These are phyloP conservation scores for Neopestalotiopsis clavispora DNA, from an alignment of 2,329 filamentous ascomycete genomes.

Conservation along the genomic window DNA sequence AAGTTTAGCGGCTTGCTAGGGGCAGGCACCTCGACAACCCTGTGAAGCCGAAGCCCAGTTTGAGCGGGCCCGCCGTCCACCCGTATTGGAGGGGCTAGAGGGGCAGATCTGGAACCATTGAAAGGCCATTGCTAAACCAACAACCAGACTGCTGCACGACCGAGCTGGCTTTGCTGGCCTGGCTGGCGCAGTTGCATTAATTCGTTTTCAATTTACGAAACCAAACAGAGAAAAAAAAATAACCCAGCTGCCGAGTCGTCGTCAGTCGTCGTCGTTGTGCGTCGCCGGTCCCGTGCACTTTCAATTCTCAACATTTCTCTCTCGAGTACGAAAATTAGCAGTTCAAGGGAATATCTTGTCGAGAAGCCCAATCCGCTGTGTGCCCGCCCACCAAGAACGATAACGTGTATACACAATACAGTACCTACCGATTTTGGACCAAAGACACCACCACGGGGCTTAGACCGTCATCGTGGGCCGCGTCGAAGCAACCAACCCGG, in stretches of 20 bases:
- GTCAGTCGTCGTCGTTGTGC: too few species aligned
- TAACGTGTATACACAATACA: not conserved
- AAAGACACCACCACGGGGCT: not conserved
- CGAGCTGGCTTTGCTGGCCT: too few species aligned
- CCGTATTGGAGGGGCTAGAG: slow-evolving; percentile 6
- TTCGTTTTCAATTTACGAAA: slow-evolving; percentile 1
- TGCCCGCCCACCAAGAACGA: not conserved
- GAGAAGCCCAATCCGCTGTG: not conserved
- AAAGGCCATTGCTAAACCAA: slow-evolving; percentile 10
- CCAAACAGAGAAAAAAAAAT: not conserved
- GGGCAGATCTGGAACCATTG: slow-evolving; percentile 8
- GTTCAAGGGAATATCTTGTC: not conserved
- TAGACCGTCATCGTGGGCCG: slow-evolving; percentile 1
- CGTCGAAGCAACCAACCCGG: not conserved
- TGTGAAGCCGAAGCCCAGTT: not conserved
- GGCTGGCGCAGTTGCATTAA: not conserved
- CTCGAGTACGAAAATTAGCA: not conserved
- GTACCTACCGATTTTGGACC: not conserved
- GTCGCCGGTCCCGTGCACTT: not conserved
- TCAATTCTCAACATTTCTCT: not conserved
- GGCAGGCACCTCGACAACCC: slow-evolving; percentile 1
- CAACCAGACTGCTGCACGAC: not conserved
- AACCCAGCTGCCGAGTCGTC: too few species aligned
- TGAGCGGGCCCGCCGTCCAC: not conserved
- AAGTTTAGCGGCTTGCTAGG: slow-evolving; percentile 5